Conservation (phyloP, 78 protist species). For the Monosiga brevicollis region DNA sequence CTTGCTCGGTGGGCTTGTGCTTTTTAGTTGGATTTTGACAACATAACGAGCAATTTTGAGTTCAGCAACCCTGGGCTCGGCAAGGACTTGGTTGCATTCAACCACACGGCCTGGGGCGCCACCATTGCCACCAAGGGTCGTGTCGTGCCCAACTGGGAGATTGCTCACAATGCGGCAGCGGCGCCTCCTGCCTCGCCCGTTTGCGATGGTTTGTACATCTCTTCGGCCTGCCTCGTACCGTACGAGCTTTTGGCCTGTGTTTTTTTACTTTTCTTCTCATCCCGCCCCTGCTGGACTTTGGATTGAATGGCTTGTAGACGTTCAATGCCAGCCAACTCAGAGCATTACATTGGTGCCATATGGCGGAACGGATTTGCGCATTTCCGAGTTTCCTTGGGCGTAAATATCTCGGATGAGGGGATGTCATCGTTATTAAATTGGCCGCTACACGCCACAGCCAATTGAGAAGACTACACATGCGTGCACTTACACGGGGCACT, state of each 20-base stretch:
- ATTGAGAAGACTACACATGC: too few species aligned
- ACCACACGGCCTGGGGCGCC: slow-evolving; percentile 1
- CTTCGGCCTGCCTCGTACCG: not conserved
- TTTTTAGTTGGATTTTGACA: not conserved
- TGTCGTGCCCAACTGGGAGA: slow-evolving; percentile 6
- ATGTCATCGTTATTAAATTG: too few species aligned
- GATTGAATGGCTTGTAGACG: too few species aligned
- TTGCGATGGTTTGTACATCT: not conserved
- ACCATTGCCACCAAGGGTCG: not conserved
- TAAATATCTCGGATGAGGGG: too few species aligned
- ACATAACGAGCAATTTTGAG: not conserved
- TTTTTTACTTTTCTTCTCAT: too few species aligned
- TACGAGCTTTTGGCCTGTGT: too few species aligned
- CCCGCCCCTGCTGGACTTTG: too few species aligned
- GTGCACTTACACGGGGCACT: too few species aligned
- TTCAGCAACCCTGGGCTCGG: not conserved
- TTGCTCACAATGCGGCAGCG: slow-evolving; percentile 1
- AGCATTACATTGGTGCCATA: slow-evolving; percentile 7
- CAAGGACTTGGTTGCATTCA: slow-evolving; percentile 10
- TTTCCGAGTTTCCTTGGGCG: slow-evolving; percentile 23
- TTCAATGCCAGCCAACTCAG: too few species aligned
- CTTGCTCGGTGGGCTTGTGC: not conserved
- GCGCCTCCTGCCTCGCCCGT: slow-evolving; percentile 9
- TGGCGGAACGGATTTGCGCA: slow-evolving; percentile 27
- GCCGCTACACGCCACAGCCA: too few species aligned